These are phyloP conservation scores for Leccinum aurantiacum DNA, from an alignment of 768 basidiomycete genomes.

Conservation along the genomic window DNA sequence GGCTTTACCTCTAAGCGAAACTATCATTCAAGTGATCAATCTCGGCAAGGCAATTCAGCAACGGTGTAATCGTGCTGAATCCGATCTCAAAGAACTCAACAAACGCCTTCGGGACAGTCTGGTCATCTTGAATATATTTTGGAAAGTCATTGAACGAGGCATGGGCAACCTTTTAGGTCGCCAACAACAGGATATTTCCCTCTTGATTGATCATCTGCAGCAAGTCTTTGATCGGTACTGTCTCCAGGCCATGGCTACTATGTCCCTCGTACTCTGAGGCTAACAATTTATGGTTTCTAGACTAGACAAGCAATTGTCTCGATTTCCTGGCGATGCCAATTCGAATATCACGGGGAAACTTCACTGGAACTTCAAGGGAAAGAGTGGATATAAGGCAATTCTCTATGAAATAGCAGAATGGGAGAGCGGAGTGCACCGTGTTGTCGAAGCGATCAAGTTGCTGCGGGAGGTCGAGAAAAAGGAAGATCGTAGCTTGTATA, in stretches of 20 bases:
- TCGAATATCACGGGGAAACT: not conserved
- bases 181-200: not conserved
- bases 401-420: not conserved
- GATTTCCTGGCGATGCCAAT: not conserved
- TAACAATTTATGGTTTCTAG: not conserved
- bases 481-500: not conserved
- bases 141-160: not conserved
- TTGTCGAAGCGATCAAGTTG: not conserved
- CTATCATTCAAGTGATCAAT: not conserved
- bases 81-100: not conserved
- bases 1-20: not conserved
- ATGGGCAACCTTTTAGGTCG: not conserved
- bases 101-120: not conserved
- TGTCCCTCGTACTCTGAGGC: not conserved
- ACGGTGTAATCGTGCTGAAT: not conserved
- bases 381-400: not conserved
- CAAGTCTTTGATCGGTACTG: not conserved
- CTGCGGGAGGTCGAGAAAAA: not conserved
- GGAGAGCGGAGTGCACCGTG: not conserved
- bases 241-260: not conserved
- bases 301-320: not conserved
- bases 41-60: not conserved
- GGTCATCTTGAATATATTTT: not conserved
- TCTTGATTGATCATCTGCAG: not conserved
- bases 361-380: not conserved